Conservation (phyloP, 805 yeast species). For the Phaffomyces thermotolerans region DNA sequence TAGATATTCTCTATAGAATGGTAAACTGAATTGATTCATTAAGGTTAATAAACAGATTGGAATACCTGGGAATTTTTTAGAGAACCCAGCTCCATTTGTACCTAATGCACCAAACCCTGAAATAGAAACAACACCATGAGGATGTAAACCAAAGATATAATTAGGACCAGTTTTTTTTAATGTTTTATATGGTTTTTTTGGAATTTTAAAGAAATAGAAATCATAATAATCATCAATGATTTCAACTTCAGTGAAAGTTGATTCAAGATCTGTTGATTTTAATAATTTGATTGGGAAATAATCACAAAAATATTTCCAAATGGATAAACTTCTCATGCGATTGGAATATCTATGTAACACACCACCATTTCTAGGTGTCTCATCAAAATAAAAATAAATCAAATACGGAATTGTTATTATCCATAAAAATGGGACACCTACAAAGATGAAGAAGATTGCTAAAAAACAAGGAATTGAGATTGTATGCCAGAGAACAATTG, state of each 20-base stretch:
- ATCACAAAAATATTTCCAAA: conserved; percentile 67
- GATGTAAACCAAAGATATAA: conserved; percentile 89
- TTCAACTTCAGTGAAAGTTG: conserved; percentile 49
- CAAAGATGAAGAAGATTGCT: conserved; percentile 45
- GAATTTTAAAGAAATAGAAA: conserved; percentile 12
- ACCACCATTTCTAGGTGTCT: conserved; percentile 70
- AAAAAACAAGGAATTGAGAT: conserved; percentile 57
- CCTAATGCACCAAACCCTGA: conserved; percentile 83
- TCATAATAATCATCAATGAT: conserved; percentile 16
- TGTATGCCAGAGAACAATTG: conserved; percentile 67
- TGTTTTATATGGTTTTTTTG: conserved; percentile 22
- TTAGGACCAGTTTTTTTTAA: conserved; percentile 51
- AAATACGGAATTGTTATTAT: conserved; percentile 57
- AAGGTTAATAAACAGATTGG: conserved; percentile 71
- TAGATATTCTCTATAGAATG: conserved; percentile 81
- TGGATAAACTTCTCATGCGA: conserved; percentile 44
- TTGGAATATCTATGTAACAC: conserved; percentile 49
- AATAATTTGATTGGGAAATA: conserved; percentile 77
- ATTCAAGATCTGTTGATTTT: conserved; percentile 61
- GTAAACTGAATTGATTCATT: conserved; percentile 74
- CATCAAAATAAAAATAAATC: conserved; percentile 49
- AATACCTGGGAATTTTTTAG: conserved; percentile 74
- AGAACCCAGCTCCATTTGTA: conserved; percentile 72
- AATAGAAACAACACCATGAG: conserved; percentile 92
- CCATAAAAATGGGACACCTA: conserved; percentile 64